phyloP scores from a whole-genome alignment of 169 alveolate species.

The Cyclospora cayetanensis region DNA sequence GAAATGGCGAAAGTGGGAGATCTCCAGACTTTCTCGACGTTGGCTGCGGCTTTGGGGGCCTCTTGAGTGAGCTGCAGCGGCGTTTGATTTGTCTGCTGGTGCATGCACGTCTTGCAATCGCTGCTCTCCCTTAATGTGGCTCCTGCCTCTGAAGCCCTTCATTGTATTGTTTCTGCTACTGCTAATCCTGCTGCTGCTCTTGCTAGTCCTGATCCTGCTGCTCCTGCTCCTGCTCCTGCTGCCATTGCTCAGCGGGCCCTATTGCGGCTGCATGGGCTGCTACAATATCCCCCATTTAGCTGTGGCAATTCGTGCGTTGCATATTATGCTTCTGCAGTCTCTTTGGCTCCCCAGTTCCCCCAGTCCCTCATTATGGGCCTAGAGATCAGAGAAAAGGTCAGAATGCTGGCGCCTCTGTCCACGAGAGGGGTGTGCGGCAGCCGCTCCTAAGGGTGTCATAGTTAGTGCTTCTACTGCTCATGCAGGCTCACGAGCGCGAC shows the following conservation, averaged over 20 bases:
- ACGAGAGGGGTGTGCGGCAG: neutral
- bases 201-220: neutral
- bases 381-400: constrained; percentile 90
- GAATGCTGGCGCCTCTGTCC: neutral
- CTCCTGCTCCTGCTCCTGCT: too few relatives aligned
- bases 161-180: too few relatives aligned
- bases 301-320: too few relatives aligned
- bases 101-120: neutral
- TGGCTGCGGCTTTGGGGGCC: constrained; percentile 93
- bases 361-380: constrained; percentile 83
- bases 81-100: neutral
- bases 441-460: too few relatives aligned
- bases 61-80: constrained; percentile 66
- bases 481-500: neutral
- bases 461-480: too few relatives aligned
- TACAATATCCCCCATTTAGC: too few relatives aligned
- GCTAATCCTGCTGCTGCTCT: neutral
- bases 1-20: constrained; percentile 45
- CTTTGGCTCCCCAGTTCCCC: constrained; percentile 81
- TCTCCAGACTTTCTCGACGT: constrained; percentile 81
- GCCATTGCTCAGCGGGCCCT: too few relatives aligned
- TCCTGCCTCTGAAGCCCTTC: too few relatives aligned
- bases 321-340: constrained; percentile 69
- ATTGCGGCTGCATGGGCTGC: too few relatives aligned
- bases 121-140: neutral